Evolutionary conservation across 257 asterid genomes (phyloP).

Genomic region (Solanum dulcamara): DNA sequence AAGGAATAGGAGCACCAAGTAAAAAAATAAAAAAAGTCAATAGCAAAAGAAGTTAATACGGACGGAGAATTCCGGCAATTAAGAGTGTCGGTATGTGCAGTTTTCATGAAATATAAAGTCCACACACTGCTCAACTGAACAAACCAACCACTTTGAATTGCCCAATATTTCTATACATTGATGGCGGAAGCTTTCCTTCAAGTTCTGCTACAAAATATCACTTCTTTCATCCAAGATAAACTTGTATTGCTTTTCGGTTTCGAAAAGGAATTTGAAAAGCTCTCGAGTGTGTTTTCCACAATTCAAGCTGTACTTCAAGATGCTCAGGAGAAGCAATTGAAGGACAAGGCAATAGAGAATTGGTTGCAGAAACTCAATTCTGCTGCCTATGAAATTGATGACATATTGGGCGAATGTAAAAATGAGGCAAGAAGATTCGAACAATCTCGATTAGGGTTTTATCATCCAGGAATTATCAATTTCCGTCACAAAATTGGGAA

Average conservation of each 20-base stretch:
- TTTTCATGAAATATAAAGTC: not conserved
- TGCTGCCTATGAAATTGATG: not conserved
- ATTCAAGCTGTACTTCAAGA: not conserved
- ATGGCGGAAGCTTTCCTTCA: not conserved
- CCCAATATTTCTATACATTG: not conserved
- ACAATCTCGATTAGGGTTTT: not conserved
- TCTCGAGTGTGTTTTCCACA: not conserved
- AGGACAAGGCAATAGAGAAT: not conserved
- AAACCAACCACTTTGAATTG: not conserved
- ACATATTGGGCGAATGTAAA: slow-evolving; percentile 5
- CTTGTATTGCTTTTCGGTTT: not conserved
- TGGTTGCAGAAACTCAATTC: not conserved
- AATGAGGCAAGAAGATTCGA: not conserved
- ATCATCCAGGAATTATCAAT: not conserved
- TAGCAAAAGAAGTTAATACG: not conserved
- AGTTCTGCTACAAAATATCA: not conserved
- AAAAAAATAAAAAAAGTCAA: too few species aligned
- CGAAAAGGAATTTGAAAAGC: not conserved
- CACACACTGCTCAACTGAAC: not conserved
- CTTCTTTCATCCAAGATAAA: not conserved
- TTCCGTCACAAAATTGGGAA: slow-evolving; percentile 10
- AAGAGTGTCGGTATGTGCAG: not conserved
- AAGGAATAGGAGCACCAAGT: not conserved
- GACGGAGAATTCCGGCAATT: not conserved
- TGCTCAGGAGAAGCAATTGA: not conserved